Evolutionary conservation across 2,329 filamentous ascomycete species (phyloP).

Genomic region (Trichoderma sp.): DNA sequence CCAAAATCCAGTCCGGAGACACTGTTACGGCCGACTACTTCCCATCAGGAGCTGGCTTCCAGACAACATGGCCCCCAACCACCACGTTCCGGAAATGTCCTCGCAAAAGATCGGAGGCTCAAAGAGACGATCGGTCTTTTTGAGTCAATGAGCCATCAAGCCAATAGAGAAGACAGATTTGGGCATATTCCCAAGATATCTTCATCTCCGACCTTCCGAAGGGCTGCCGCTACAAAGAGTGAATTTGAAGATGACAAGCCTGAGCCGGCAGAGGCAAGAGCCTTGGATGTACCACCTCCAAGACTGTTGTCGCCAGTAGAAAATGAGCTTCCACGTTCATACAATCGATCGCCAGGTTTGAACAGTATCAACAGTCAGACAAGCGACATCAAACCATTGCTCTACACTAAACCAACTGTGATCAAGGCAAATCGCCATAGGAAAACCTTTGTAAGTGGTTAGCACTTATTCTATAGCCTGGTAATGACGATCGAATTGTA

Average conservation of each 20-base stretch:
- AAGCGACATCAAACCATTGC: background rate
- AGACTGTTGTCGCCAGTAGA: background rate
- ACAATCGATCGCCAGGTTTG: background rate
- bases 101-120: background rate
- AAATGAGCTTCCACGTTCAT: background rate
- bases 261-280: background rate
- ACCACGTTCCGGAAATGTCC: background rate
- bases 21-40: background rate
- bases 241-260: background rate
- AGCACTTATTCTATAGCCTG: background rate
- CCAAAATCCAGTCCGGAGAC: background rate
- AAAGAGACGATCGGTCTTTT: slow-evolving; percentile 33
- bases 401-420: background rate
- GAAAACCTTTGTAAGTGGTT: background rate
- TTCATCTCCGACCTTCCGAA: background rate
- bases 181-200: background rate
- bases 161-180: background rate
- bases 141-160: slow-evolving; percentile 27
- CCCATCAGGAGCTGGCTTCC: background rate
- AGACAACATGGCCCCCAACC: background rate
- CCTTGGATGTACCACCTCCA: background rate
- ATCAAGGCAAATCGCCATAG: background rate
- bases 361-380: background rate
- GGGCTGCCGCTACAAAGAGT: background rate
- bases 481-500: background rate